Evolutionary conservation across 2,329 filamentous ascomycete species (phyloP), one percentile per base, ranked within the genome.

Genomic region (Phoma sp.): DNA sequence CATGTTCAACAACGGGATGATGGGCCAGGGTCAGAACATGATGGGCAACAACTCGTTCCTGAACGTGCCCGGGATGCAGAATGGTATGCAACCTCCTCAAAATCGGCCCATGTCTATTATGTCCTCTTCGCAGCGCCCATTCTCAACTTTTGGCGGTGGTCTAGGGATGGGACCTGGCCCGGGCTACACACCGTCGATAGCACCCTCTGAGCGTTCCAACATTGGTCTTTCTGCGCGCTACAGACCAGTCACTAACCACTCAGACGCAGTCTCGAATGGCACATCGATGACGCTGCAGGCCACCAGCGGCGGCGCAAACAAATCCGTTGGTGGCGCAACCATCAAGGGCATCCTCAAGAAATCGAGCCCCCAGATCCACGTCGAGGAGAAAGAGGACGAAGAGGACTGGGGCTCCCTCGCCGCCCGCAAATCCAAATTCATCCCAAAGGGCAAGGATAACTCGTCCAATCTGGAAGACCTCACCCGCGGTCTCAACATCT

Each of bases 151-250:
- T 23, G 47, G 47, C 5, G 47, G 40, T 13, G 74, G 75, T 47
- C 56, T 65, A 38, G 46, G 75, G 47, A 57, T 65, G 58, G 62
- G 61, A 13, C 58, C 61, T 13, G 53, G 57, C 27, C 49, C 57
- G 46, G 86, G 85, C 7, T 98, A 98, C 75, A 84, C 92, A 1
- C 87, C 92, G 1, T 98, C 93, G 0, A 96, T 99, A 62, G 93
- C 95, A 2, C 95, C 95, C 1, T 96, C 91, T 4, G 95, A 98
- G 78, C 89, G 95, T 57, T 98, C 93, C 80, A 98, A 96, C 72
- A 80, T 97, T 57, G 95, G 95, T 13, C 83, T 96, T 47, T 92
- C 95, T 7, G 88, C 91, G 29, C 87, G 95, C 39, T 99, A 99
- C 77, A 86, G 95, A 40, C 92, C 95, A 1, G 93, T 98, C 0